phyloP scores from a whole-genome alignment of 805 yeast genomes.

The Candida sphagnicola region DNA sequence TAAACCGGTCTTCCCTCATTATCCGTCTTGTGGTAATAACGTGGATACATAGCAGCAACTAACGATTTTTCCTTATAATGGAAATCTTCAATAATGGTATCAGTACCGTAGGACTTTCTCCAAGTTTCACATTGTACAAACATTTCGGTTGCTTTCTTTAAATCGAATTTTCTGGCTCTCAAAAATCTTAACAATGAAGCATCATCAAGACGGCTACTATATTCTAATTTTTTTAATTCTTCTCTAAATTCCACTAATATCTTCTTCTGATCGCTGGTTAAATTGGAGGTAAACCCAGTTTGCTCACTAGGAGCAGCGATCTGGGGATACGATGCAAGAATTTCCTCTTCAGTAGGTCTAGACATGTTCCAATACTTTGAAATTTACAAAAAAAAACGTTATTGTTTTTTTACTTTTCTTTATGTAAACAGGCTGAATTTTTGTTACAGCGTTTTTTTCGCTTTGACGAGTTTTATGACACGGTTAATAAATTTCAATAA shows the following conservation, averaged over 20 bases:
- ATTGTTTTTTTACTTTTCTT: too few relatives aligned
- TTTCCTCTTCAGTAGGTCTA: conserved; percentile 25
- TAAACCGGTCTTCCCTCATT: conserved; percentile 96
- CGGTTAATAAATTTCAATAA: too few relatives aligned
- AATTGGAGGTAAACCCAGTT: conserved; percentile 78
- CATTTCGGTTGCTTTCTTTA: conserved; percentile 77
- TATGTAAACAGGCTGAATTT: too few relatives aligned
- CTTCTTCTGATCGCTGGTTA: conserved; percentile 63
- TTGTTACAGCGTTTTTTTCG: too few relatives aligned
- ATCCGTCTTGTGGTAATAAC: conserved; percentile 95
- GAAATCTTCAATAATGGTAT: conserved; percentile 83
- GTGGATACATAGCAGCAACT: conserved; percentile 90
- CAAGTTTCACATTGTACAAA: conserved; percentile 83
- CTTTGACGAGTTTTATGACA: too few relatives aligned
- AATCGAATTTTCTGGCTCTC: conserved; percentile 93
- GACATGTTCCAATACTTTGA: background rate
- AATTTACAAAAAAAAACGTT: too few relatives aligned
- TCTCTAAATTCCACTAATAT: conserved; percentile 56
- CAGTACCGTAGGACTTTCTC: conserved; percentile 84
- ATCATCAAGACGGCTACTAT: conserved; percentile 75
- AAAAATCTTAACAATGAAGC: conserved; percentile 80
- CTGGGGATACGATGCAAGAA: conserved; percentile 64
- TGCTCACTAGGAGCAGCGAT: conserved; percentile 57
- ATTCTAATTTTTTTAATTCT: conserved; percentile 60
- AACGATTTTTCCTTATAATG: conserved; percentile 88